phyloP scores from a whole-genome alignment of 2,329 filamentous ascomycete genomes.

The Zarea fungicola region DNA sequence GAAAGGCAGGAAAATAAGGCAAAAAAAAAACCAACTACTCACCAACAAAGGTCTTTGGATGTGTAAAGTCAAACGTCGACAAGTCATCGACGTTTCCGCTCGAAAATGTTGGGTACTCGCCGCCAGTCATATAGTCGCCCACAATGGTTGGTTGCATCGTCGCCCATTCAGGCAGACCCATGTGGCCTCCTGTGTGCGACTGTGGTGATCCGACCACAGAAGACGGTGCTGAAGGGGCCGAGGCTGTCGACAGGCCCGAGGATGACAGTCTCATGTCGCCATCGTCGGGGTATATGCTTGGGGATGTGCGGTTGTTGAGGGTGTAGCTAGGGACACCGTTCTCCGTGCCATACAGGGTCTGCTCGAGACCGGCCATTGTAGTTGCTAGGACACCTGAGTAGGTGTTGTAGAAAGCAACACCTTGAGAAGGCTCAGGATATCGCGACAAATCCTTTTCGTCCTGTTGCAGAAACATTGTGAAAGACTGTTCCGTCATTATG shows the following conservation, averaged over 20 bases:
- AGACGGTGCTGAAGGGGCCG: conserved; percentile 58
- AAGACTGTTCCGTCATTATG: conserved; percentile 11
- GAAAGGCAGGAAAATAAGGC: conserved; percentile 27
- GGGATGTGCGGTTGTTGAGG: conserved; percentile 43
- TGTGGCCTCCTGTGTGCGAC: conserved; percentile 49
- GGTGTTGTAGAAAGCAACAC: conserved; percentile 34
- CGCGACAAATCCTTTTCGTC: conserved; percentile 37
- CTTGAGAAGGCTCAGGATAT: conserved; percentile 42
- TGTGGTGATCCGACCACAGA: conserved; percentile 64
- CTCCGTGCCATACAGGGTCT: conserved; percentile 37
- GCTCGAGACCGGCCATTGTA: conserved; percentile 38
- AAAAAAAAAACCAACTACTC: conserved; percentile 34
- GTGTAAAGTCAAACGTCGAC: conserved; percentile 41
- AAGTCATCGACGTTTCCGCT: conserved; percentile 46
- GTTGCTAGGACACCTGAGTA: conserved; percentile 25
- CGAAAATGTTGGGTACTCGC: conserved; percentile 51
- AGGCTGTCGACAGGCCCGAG: conserved; percentile 56
- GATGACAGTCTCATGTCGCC: conserved; percentile 45
- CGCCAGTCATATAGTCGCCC: conserved; percentile 47
- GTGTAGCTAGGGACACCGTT: conserved; percentile 38
- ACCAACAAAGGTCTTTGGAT: conserved; percentile 53
- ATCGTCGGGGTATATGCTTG: conserved; percentile 46
- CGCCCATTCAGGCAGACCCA: conserved; percentile 57
- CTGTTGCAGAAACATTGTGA: conserved; percentile 15
- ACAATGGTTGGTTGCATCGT: conserved; percentile 61